Conservation (phyloP, 78 protist species). For the Diacronema lutheri region DNA sequence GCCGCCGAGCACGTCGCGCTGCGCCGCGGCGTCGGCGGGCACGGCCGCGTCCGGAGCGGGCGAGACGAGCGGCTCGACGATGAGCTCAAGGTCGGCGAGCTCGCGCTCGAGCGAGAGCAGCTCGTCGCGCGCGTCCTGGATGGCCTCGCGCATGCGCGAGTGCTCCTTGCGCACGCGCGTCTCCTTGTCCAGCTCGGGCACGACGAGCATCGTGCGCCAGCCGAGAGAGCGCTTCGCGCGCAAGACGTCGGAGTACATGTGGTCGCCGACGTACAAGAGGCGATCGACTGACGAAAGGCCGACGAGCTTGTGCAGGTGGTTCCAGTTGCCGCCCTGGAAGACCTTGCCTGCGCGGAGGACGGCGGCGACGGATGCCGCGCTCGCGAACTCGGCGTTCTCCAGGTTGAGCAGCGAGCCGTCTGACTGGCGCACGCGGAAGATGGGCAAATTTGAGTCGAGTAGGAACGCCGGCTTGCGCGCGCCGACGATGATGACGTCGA, state of each 20-base stretch:
- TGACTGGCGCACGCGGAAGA: slow-evolving; percentile 12
- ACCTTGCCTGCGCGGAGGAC: background rate
- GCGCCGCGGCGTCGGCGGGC: background rate
- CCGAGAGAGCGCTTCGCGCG: slow-evolving; percentile 45
- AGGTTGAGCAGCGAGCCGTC: slow-evolving; percentile 1
- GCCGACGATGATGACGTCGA: slow-evolving; percentile 32
- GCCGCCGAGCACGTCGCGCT: background rate
- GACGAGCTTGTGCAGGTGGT: slow-evolving; percentile 41
- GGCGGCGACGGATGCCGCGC: background rate
- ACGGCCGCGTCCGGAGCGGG: background rate
- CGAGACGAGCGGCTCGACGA: background rate
- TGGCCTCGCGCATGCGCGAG: background rate
- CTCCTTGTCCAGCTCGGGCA: slow-evolving; percentile 48
- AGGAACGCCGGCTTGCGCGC: slow-evolving; percentile 45
- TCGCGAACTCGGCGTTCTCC: background rate
- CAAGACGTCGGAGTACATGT: slow-evolving; percentile 16
- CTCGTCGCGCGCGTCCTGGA: background rate
- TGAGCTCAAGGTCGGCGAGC: background rate
- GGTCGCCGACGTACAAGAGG: slow-evolving; percentile 47
- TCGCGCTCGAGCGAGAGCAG: background rate
- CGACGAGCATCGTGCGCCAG: slow-evolving; percentile 44
- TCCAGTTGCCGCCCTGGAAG: slow-evolving; percentile 44
- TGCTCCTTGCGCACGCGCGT: background rate
- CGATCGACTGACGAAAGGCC: background rate
- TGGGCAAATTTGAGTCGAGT: slow-evolving; percentile 13